phyloP scores from a whole-genome alignment of 352 stramenopile genomes.

The Phytophthora meadii region DNA sequence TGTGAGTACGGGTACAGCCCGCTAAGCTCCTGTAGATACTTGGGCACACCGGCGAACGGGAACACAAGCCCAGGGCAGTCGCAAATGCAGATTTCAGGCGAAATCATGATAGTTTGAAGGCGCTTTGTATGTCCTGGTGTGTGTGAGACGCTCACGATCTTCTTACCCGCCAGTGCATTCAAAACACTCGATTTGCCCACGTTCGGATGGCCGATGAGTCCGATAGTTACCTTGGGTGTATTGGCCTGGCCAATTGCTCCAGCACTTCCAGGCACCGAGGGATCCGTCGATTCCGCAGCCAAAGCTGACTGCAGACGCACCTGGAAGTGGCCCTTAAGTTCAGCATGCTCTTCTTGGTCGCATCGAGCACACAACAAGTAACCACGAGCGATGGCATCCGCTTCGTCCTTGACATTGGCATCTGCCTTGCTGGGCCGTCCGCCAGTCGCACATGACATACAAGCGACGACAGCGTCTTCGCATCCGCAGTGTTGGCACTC shows the following conservation, averaged over 20 bases:
- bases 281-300: slow-evolving; percentile 34
- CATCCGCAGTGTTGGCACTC: slow-evolving; percentile 80
- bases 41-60: slow-evolving; percentile 79
- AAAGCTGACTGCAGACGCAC: slow-evolving; percentile 46
- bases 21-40: slow-evolving; percentile 87
- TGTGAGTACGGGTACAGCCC: slow-evolving; percentile 87
- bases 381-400: slow-evolving; percentile 62
- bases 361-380: slow-evolving; percentile 77
- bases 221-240: slow-evolving; percentile 76
- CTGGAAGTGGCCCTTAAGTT: slow-evolving; percentile 71
- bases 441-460: slow-evolving; percentile 62
- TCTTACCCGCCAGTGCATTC: slow-evolving; percentile 87
- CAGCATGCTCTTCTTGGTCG: slow-evolving; percentile 70
- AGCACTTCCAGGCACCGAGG: slow-evolving; percentile 27
- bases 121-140: slow-evolving; percentile 88
- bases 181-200: slow-evolving; percentile 91
- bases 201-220: slow-evolving; percentile 90
- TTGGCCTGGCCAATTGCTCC: slow-evolving; percentile 44
- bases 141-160: slow-evolving; percentile 88
- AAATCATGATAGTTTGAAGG: slow-evolving; percentile 88
- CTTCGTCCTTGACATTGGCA: slow-evolving; percentile 50
- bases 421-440: slow-evolving; percentile 34
- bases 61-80: slow-evolving; percentile 90
- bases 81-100: slow-evolving; percentile 84
- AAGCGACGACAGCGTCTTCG: slow-evolving; percentile 65